These are phyloP conservation scores for Immersiporthe knoxdaviesiana DNA, from an alignment of 2,329 filamentous ascomycete species.

Conservation along the genomic window DNA sequence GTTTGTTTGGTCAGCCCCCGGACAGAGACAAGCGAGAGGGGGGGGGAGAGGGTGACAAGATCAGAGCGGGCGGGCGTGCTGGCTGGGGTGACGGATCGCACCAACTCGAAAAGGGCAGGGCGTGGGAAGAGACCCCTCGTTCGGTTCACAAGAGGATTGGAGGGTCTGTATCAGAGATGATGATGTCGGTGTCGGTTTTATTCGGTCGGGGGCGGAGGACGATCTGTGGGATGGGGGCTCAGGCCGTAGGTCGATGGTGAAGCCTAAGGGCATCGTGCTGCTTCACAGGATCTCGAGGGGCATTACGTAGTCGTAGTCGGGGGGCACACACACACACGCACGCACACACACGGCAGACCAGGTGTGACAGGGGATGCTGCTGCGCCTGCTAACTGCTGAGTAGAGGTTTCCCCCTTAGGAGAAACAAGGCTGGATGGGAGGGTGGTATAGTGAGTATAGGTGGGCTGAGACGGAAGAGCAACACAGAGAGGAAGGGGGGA, in stretches of 20 bases:
- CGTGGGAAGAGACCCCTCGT: constrained; percentile 4
- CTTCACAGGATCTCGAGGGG: constrained; percentile 23
- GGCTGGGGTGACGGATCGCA: constrained; percentile 11
- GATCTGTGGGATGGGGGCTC: constrained; percentile 28
- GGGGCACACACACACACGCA: no score
- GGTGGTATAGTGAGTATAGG: neutral
- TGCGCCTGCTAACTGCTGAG: constrained; percentile 16
- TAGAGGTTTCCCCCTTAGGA: neutral
- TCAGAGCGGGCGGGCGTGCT: neutral
- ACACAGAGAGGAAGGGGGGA: no score
- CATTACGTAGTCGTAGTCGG: constrained; percentile 29
- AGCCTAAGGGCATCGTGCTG: constrained; percentile 30
- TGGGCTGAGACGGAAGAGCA: neutral
- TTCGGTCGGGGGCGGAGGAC: constrained; percentile 28
- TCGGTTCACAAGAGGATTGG: neutral
- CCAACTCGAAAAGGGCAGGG: constrained; percentile 12
- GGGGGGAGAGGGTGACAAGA: neutral
- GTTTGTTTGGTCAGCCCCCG: constrained; percentile 18
- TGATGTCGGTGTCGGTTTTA: constrained; percentile 25
- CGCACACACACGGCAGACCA: constrained; percentile 12
- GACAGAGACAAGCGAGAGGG: neutral
- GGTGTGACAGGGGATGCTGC: constrained; percentile 19
- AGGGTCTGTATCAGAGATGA: constrained; percentile 9
- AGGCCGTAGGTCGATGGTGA: constrained; percentile 27
- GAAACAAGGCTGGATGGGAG: constrained; percentile 12